Evolutionary conservation across 345 rosid species (phyloP), one percentile per base, ranked within the genome.

Genomic region (Brassica incana): DNA sequence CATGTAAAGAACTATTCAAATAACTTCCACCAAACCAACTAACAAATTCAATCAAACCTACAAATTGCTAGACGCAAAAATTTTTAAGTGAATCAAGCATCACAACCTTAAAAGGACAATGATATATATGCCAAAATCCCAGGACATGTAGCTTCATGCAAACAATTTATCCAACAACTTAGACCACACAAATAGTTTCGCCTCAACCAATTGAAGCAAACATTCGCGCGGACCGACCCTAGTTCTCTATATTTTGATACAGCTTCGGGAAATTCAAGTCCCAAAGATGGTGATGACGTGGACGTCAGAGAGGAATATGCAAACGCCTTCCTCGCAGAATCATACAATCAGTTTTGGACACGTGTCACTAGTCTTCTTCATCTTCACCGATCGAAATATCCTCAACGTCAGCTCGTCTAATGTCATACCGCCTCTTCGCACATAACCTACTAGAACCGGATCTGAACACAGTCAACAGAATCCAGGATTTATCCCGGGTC

Each of bases 231-330:
- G 0, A 18, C 18, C 18, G 0, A 18, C 18, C 18, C 18, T 18
- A 18, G 56, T 80, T 29, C 23, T 61, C 6, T 67, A 7, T 56
- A 6, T 45, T 9, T n/a, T 52, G 5, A 6, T 29, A 71, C 58
- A 83, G 89, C 78, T 30, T 74, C 83, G 8, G 81, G 43, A 3
- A 56, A 72, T 5, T 27, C 62, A 29, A 35, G 30, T 40, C 72
- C 81, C 65, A 38, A 30, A 52, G 33, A 29, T 6, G 70, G 45
- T 12, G 64, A 62, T 6, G 72, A 25, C 40, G 82, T 88, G 29
- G 97, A 91, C 61, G 87, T 93, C 0, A 86, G 89, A 0, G 98
- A 90, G 76, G 98, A 94, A 75, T 92, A 94, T 65, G 95, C 94
- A 60, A 87, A 89, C 8, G 96, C 98, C 15, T 92, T 92, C 45